Percentiles rank a stretch among this genome's conserved stretches.
Conservation (phyloP, 345 rosid species). For the Lepidium didymum region DNA sequence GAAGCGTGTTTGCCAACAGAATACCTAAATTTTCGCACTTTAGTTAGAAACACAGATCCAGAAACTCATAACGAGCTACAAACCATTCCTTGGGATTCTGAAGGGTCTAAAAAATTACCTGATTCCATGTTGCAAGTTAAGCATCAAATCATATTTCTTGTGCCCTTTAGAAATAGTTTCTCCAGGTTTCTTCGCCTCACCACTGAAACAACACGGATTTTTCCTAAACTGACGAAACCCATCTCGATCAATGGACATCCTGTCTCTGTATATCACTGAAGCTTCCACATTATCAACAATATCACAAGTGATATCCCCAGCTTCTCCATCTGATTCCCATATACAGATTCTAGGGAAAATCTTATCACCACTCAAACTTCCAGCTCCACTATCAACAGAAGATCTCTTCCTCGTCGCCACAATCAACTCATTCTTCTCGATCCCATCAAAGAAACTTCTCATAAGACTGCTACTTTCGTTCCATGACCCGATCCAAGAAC, state of each 20-base stretch:
- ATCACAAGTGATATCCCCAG: constrained; percentile 94
- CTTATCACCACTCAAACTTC: constrained; percentile 44
- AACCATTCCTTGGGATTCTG: background rate
- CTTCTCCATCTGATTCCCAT: constrained; percentile 98
- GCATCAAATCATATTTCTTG: constrained; percentile 93
- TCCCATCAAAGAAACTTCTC: constrained; percentile 35
- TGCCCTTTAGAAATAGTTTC: constrained; percentile 95
- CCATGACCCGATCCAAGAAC: constrained; percentile 50
- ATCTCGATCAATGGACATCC: constrained; percentile 45
- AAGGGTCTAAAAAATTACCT: constrained; percentile 38
- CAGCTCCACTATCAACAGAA: constrained; percentile 66
- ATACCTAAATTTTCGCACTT: constrained; percentile 35
- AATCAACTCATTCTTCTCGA: constrained; percentile 35
- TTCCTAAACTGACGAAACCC: constrained; percentile 61
- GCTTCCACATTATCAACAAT: constrained; percentile 78
- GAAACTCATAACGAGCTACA: background rate
- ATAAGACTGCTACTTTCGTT: constrained; percentile 13
- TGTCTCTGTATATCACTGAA: constrained; percentile 55
- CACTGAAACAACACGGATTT: constrained; percentile 66
- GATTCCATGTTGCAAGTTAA: constrained; percentile 90
- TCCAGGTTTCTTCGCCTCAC: constrained; percentile 84
- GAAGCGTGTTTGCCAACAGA: constrained; percentile 87
- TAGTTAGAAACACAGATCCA: background rate
- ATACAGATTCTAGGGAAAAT: constrained; percentile 89
- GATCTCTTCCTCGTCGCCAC: constrained; percentile 64